Evolutionary conservation across 345 rosid genomes (phyloP).

Genomic region (Pelargonium nanum): DNA sequence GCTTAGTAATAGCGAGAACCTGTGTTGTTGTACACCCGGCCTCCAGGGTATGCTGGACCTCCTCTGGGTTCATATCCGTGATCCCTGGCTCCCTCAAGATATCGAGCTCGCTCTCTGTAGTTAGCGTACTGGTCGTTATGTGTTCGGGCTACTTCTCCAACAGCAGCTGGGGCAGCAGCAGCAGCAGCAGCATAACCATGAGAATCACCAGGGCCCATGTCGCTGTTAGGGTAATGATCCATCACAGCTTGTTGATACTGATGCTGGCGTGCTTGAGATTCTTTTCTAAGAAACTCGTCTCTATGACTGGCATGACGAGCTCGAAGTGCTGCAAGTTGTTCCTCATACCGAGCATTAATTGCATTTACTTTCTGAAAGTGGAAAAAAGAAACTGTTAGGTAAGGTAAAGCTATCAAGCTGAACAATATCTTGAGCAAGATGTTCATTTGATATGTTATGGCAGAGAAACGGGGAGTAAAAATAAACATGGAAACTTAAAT

Average conservation of each 20-base stretch:
- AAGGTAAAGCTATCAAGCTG: neutral
- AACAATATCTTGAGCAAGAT: neutral
- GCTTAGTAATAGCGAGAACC: constrained; percentile 41
- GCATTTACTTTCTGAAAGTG: constrained; percentile 53
- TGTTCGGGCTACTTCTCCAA: constrained; percentile 37
- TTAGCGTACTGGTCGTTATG: constrained; percentile 46
- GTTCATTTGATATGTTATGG: too few species aligned
- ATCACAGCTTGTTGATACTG: constrained; percentile 42
- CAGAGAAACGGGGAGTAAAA: neutral
- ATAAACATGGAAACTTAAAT: too few species aligned
- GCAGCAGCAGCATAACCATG: constrained; percentile 34
- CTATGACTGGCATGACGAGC: constrained; percentile 51
- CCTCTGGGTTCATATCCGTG: constrained; percentile 59
- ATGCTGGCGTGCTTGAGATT: constrained; percentile 49
- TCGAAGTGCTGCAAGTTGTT: constrained; percentile 55
- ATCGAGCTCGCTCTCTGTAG: constrained; percentile 46
- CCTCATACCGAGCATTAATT: constrained; percentile 56
- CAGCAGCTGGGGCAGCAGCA: constrained; percentile 28
- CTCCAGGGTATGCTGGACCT: constrained; percentile 53
- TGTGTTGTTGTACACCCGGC: constrained; percentile 44
- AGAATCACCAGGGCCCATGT: constrained; percentile 27
- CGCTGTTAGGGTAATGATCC: constrained; percentile 33
- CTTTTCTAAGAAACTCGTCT: constrained; percentile 63
- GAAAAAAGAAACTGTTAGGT: neutral
- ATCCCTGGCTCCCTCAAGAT: constrained; percentile 41